Percentiles rank a stretch among this genome's conserved stretches.
Conservation (phyloP, 1,139 yeast species). For the Scheffersomyces insectosa region DNA sequence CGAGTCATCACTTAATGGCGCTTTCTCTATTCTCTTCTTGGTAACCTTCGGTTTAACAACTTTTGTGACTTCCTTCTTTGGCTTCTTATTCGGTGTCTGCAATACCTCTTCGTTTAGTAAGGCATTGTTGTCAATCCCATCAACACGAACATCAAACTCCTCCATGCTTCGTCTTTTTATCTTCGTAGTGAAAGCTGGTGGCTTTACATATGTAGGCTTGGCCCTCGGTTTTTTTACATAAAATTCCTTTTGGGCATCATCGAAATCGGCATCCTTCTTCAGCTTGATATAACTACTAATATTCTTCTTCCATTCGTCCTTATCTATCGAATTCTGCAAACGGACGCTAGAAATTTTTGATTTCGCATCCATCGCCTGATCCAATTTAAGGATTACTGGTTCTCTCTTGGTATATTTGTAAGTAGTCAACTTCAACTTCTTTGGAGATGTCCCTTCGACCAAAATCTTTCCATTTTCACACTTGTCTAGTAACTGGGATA, state of each 20-base stretch:
- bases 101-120: too few species aligned
- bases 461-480: slow-evolving; percentile 24
- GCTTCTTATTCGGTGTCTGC: too few species aligned
- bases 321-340: slow-evolving; percentile 30
- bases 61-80: too few species aligned
- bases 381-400: slow-evolving; percentile 25
- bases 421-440: slow-evolving; percentile 8
- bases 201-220: too few species aligned
- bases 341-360: slow-evolving; percentile 24
- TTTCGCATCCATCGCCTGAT: slow-evolving; percentile 17
- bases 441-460: slow-evolving; percentile 3
- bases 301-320: slow-evolving; percentile 27
- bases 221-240: background rate
- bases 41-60: too few species aligned
- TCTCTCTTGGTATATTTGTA: slow-evolving; percentile 22
- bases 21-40: too few species aligned
- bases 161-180: slow-evolving; percentile 4
- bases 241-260: slow-evolving; percentile 2
- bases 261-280: slow-evolving; percentile 8
- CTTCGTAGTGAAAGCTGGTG: too few species aligned
- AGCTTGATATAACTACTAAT: slow-evolving; percentile 17
- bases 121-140: slow-evolving; percentile 17
- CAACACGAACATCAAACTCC: slow-evolving; percentile 19
- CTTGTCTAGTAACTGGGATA: slow-evolving; percentile 49
- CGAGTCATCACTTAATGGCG: too few species aligned